Conservation (phyloP, 352 stramenopile species). For the Albugo laibachii region DNA sequence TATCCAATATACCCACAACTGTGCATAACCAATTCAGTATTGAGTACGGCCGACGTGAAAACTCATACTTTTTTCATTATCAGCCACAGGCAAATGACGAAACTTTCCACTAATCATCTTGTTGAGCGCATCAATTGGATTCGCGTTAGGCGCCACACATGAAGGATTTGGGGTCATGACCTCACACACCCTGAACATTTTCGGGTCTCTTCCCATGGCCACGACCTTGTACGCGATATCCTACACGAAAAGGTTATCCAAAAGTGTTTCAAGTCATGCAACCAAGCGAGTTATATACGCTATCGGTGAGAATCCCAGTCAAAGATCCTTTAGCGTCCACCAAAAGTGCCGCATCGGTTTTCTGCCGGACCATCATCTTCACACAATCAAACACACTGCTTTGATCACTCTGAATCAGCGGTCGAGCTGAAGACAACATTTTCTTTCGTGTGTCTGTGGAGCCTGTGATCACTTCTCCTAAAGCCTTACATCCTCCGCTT, state of each 20-base stretch:
- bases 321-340: slow-evolving; percentile 74
- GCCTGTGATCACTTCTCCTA: no score
- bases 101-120: slow-evolving; percentile 95
- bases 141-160: slow-evolving; percentile 83
- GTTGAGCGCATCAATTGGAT: slow-evolving; percentile 89
- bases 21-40: neutral
- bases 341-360: slow-evolving; percentile 86
- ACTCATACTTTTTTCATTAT: slow-evolving; percentile 57
- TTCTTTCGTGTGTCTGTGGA: slow-evolving; percentile 5
- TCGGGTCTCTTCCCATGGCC: slow-evolving; percentile 63
- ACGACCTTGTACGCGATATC: slow-evolving; percentile 90
- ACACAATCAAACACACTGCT: slow-evolving; percentile 54
- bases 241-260: slow-evolving; percentile 12
- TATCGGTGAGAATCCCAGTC: slow-evolving; percentile 91
- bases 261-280: neutral
- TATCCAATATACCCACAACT: slow-evolving; percentile 94
- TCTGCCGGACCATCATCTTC: slow-evolving; percentile 71
- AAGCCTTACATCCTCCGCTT: no score
- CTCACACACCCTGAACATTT: slow-evolving; percentile 50
- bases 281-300: slow-evolving; percentile 13
- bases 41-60: neutral
- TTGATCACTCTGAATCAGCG: slow-evolving; percentile 53
- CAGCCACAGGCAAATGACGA: slow-evolving; percentile 88
- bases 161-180: slow-evolving; percentile 93
- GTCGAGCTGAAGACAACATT: slow-evolving; percentile 34